A percentile compares a stretch with the other conserved stretches of the same genome.
phyloP scores from a whole-genome alignment of 1,284 basidiomycete genomes.

The Amylostereum areolatum region DNA sequence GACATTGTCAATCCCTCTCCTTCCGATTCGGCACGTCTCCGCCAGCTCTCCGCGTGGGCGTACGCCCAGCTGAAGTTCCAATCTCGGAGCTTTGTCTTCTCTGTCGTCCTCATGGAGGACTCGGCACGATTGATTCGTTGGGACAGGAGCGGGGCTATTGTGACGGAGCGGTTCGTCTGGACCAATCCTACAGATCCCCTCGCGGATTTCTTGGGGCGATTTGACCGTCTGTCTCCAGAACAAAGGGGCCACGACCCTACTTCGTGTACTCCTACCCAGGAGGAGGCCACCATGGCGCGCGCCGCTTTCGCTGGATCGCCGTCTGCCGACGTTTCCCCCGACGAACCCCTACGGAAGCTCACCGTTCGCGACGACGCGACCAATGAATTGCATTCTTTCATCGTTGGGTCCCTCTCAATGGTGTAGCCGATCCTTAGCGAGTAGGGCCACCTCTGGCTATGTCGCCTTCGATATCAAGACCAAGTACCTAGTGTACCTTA shows the following conservation, averaged over 20 bases:
- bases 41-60: too few relatives aligned
- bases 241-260: background rate
- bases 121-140: conserved; percentile 5
- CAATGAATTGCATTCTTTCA: background rate
- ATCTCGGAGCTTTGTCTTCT: conserved; percentile 3
- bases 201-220: background rate
- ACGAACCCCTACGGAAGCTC: background rate
- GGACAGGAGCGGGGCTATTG: conserved; percentile 4
- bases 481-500: background rate
- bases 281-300: background rate
- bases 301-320: background rate
- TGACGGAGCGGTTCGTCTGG: background rate
- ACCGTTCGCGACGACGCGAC: background rate
- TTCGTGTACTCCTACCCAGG: background rate
- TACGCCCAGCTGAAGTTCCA: conserved; percentile 1
- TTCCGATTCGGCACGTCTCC: too few relatives aligned
- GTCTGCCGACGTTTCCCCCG: too few relatives aligned
- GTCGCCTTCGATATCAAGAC: background rate
- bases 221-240: background rate
- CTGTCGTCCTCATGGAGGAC: background rate
- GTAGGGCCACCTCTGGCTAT: background rate
- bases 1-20: too few relatives aligned
- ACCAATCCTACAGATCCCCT: background rate
- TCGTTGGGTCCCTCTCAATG: background rate
- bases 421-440: background rate